Conservation (phyloP, 208 protist genomes). For the Plasmodiophora brassicae region DNA sequence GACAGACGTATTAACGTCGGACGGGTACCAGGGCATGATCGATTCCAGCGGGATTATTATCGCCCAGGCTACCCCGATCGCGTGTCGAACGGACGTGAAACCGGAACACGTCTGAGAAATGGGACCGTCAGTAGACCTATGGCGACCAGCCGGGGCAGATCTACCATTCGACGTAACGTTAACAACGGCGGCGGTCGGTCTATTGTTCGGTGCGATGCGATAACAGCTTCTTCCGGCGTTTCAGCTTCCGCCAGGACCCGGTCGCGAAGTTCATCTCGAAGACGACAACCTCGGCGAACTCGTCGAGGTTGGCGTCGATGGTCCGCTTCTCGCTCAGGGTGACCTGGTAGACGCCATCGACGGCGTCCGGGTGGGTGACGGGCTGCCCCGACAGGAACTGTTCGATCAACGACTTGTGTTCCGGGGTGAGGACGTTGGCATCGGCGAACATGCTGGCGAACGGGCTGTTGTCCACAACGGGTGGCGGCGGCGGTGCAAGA, state of each 20-base stretch:
- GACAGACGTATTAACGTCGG: too few relatives aligned
- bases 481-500: not conserved
- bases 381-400: not conserved
- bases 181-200: too few relatives aligned
- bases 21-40: too few relatives aligned
- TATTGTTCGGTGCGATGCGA: too few relatives aligned
- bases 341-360: not conserved
- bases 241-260: slow-evolving; percentile 15
- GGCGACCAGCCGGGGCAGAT: too few relatives aligned
- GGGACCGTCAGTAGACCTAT: too few relatives aligned
- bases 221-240: not conserved
- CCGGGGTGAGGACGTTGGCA: not conserved
- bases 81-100: too few relatives aligned
- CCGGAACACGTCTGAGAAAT: too few relatives aligned
- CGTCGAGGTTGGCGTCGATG: not conserved
- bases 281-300: not conserved
- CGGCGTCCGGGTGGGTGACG: not conserved
- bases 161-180: too few relatives aligned
- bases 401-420: not conserved
- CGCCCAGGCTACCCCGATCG: too few relatives aligned
- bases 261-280: slow-evolving; percentile 26
- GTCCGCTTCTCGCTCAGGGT: not conserved
- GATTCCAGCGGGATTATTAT: too few relatives aligned
- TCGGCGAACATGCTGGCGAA: slow-evolving; percentile 21
- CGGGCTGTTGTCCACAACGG: not conserved